phyloP scores from a whole-genome alignment of 495 filamentous ascomycete genomes.

The Tuber borchii region DNA sequence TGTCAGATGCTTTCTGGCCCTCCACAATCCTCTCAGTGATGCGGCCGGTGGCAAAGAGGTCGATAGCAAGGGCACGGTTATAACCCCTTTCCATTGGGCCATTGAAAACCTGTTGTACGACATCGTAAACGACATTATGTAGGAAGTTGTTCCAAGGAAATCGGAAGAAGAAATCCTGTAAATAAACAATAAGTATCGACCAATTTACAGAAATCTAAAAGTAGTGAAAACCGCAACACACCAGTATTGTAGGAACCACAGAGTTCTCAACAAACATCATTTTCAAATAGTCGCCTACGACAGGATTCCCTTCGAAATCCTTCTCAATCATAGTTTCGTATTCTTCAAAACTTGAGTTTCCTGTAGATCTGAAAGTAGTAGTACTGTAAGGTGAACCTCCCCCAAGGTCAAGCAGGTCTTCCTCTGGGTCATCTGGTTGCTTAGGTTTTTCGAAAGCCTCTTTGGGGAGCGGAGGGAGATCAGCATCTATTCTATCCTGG shows the following conservation, averaged over 20 bases:
- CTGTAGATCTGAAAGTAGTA: conserved; percentile 36
- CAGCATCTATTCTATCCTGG: conserved; percentile 38
- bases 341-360: conserved; percentile 40
- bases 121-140: conserved; percentile 98
- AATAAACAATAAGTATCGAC: conserved; percentile 14
- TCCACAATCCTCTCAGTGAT: conserved; percentile 88
- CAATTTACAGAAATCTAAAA: conserved; percentile 11
- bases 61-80: conserved; percentile 86
- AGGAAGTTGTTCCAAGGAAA: conserved; percentile 99
- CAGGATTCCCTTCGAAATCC: conserved; percentile 65
- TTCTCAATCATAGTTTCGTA: conserved; percentile 49
- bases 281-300: conserved; percentile 95
- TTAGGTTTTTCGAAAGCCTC: conserved; percentile 28
- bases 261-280: conserved; percentile 91
- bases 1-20: conserved; percentile 79
- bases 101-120: conserved; percentile 98
- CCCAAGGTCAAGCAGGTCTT: conserved; percentile 39
- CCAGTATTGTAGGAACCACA: conserved; percentile 92
- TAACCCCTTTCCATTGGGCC: conserved; percentile 94
- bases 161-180: conserved; percentile 87
- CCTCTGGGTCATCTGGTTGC: conserved; percentile 32
- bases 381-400: conserved; percentile 37
- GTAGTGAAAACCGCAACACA: conserved; percentile 47
- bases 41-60: conserved; percentile 80
- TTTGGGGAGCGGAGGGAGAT: conserved; percentile 37